Conservation (phyloP, 352 stramenopile species). For the Globisporangium okanoganense region DNA sequence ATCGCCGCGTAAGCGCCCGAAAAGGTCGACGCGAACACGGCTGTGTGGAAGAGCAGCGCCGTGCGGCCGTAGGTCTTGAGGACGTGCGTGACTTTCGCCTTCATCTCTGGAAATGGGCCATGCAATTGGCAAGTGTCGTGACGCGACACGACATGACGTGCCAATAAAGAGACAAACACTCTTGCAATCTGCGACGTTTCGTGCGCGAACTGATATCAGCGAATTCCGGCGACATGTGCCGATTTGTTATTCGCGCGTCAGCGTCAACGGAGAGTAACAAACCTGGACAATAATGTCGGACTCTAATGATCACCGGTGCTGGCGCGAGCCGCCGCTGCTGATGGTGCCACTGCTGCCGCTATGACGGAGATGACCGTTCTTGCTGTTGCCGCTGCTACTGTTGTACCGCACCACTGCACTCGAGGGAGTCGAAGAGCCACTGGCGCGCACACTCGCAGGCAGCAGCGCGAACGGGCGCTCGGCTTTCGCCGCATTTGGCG, state of each 20-base stretch:
- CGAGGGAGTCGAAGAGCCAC: not conserved
- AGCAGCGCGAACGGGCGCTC: constrained; percentile 15
- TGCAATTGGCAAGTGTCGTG: not conserved
- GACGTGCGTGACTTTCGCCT: constrained; percentile 65
- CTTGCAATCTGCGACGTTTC: constrained; percentile 3
- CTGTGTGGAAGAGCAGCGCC: constrained; percentile 90
- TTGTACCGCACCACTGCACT: not conserved
- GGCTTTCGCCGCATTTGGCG: not conserved
- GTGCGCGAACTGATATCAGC: not conserved
- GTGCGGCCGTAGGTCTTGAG: constrained; percentile 94
- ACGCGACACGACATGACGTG: constrained; percentile 1
- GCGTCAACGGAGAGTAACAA: not conserved
- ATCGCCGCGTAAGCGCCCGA: constrained; percentile 73
- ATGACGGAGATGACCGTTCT: not conserved
- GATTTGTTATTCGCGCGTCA: constrained; percentile 3
- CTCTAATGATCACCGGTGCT: constrained; percentile 7
- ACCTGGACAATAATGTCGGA: not conserved
- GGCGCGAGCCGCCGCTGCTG: not conserved
- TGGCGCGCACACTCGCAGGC: constrained; percentile 7
- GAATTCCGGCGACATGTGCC: constrained; percentile 2
- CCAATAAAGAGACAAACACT: not conserved
- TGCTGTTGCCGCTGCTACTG: not conserved
- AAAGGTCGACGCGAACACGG: constrained; percentile 95
- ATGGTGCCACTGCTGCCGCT: not conserved
- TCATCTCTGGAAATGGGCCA: constrained; percentile 35